These are phyloP conservation scores for Monotropa hypopitys DNA, from an alignment of 179 eudicot genomes.

Conservation along the genomic window DNA sequence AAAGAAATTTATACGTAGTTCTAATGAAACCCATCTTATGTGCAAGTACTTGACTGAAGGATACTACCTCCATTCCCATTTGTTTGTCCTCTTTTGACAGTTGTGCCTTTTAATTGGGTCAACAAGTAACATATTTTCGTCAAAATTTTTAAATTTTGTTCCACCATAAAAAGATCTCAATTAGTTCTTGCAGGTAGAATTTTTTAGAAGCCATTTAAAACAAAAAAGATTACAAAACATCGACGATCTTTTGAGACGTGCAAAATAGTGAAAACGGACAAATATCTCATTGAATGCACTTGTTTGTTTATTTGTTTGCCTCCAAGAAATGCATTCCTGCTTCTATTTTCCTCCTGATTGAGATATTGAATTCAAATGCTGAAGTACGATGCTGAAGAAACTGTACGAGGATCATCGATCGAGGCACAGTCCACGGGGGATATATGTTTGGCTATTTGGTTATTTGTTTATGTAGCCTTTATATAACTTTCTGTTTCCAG, in stretches of 20 bases:
- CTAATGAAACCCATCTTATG: not conserved
- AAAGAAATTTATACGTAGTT: not conserved
- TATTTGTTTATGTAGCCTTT: no score
- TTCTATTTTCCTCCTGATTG: no score
- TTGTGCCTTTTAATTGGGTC: not conserved
- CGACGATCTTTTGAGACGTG: not conserved
- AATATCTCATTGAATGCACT: no score
- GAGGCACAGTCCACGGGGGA: no score
- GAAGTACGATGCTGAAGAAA: no score
- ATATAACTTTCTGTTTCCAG: no score
- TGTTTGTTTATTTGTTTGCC: no score
- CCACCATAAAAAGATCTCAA: not conserved
- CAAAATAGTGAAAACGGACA: no score
- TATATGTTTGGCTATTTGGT: no score
- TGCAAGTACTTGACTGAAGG: not conserved
- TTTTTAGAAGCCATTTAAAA: not conserved
- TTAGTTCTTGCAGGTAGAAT: not conserved
- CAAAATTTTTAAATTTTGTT: not conserved
- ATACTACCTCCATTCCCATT: not conserved
- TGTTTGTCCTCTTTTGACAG: not conserved
- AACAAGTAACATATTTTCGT: not conserved
- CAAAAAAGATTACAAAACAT: not conserved
- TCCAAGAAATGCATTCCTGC: no score
- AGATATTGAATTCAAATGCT: no score
- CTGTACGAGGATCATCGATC: no score